phyloP scores from a whole-genome alignment of 2,329 filamentous ascomycete genomes.

The Blastomyces percursus region DNA sequence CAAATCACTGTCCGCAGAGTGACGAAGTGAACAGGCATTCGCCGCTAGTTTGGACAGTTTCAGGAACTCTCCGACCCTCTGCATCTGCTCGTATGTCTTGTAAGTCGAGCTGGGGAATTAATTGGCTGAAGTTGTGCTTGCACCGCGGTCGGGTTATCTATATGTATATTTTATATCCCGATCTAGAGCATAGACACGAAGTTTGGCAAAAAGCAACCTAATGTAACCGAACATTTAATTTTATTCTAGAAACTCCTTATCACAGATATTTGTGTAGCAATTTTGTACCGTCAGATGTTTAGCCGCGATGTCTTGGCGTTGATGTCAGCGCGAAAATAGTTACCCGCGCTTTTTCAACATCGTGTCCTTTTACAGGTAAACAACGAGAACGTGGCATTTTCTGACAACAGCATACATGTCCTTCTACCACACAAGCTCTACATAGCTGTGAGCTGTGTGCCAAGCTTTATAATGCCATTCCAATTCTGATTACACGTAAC shows the following conservation, averaged over 20 bases:
- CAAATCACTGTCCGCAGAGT: not conserved
- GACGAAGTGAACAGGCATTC: not conserved
- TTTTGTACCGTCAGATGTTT: no score
- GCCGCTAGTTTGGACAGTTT: not conserved
- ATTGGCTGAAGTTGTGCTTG: not conserved
- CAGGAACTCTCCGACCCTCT: not conserved
- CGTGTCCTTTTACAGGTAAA: not conserved
- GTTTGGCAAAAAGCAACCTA: no score
- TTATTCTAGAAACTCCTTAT: no score
- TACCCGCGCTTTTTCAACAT: not conserved
- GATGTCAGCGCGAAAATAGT: not conserved
- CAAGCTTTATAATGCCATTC: not conserved
- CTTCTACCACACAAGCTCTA: not conserved
- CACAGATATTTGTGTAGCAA: no score
- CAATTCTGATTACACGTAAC: conserved; percentile 20
- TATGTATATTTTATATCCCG: no score
- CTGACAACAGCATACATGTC: not conserved
- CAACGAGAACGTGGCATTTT: conserved; percentile 4
- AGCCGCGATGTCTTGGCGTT: not conserved
- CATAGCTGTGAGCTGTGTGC: not conserved
- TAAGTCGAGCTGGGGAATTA: no score
- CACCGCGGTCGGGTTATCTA: not conserved
- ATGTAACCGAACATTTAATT: no score
- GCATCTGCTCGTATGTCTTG: not conserved
- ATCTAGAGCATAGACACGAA: no score